phyloP scores from a whole-genome alignment of 805 yeast genomes.

The Wickerhamiella nectarea region DNA sequence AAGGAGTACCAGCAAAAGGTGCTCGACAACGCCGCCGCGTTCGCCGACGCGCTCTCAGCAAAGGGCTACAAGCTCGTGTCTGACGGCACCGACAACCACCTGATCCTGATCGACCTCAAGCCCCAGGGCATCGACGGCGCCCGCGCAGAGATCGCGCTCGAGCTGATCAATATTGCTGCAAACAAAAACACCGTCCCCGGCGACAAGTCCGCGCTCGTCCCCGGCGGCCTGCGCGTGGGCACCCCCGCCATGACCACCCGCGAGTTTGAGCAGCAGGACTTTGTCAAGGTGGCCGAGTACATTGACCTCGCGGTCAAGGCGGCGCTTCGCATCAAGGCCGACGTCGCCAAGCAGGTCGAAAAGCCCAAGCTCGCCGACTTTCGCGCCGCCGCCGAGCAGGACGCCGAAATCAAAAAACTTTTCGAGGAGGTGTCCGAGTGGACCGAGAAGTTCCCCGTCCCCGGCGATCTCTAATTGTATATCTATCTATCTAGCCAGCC shows the following conservation, averaged over 20 bases:
- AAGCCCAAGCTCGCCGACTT: slow-evolving; percentile 47
- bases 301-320: slow-evolving; percentile 67
- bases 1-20: slow-evolving; percentile 74
- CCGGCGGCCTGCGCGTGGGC: slow-evolving; percentile 93
- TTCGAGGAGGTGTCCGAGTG: slow-evolving; percentile 56
- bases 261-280: slow-evolving; percentile 71
- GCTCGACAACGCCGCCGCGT: slow-evolving; percentile 62
- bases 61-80: slow-evolving; percentile 73
- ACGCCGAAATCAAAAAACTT: slow-evolving; percentile 44
- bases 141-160: slow-evolving; percentile 80
- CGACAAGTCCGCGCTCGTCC: slow-evolving; percentile 88
- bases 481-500: neutral
- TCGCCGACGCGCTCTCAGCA: slow-evolving; percentile 51
- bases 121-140: slow-evolving; percentile 82
- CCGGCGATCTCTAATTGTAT: slow-evolving; percentile 48
- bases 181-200: slow-evolving; percentile 96
- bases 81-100: slow-evolving; percentile 88
- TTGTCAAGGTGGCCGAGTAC: slow-evolving; percentile 63
- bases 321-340: slow-evolving; percentile 52
- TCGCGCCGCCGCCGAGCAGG: slow-evolving; percentile 48
- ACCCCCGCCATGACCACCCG: slow-evolving; percentile 98
- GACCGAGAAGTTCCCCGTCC: slow-evolving; percentile 72
- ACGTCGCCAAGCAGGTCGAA: slow-evolving; percentile 46
- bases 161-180: slow-evolving; percentile 82
- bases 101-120: slow-evolving; percentile 73